Evolutionary conservation across 2,329 filamentous ascomycete species (phyloP), one percentile per base, ranked within the genome.

Genomic region (Colletotrichum abscissum): DNA sequence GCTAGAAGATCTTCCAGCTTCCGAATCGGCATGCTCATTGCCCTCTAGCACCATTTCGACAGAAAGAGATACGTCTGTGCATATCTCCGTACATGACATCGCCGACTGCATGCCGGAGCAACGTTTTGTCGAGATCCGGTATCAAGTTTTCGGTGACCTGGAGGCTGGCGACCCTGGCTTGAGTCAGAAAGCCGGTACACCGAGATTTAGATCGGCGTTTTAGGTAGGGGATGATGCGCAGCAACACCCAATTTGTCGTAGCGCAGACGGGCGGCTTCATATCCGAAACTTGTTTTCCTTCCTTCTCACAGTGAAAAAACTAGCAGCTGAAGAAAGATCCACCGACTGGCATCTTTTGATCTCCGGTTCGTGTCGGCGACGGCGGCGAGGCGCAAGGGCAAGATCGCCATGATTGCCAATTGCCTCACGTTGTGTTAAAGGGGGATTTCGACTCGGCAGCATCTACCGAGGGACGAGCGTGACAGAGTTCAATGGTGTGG

Each of bases 201-300:
- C 16, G 64, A 69, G 14, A 69, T 64, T 69, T 64, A 22, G 58
- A 72, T 69, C 65, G 24, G 52, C 69, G 33, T 35, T 28, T n/a
- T 24, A 5, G 28, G 59, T 58, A 14, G 38, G 65, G 49, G 42
- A 33, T 56, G 24, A 35, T 26, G 60, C 9, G 26, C 30, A 60
- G 35, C 65, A 6, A 42, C 38, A 42, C 52, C 58, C 38, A 35
- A 28, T 69, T 58, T 58, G 69, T 65, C 57, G 54, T 69, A 69
- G 67, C 35, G 60, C 24, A 54, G 33, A 9, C 28, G 33, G 67
- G 67, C 26, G 52, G 11, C 19, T 35, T 33, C 35, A 64, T 30
- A 28, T 38, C 59, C 54, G 67, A 58, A 69, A 69, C 28, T 14
- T 58, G 22, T 28, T 57, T 33, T 19, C 14, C 49, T 33, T 19